Base-by-base conservation (phyloP, 2,329 filamentous ascomycete genomes). In the Aspergillus jensenii region DNA sequence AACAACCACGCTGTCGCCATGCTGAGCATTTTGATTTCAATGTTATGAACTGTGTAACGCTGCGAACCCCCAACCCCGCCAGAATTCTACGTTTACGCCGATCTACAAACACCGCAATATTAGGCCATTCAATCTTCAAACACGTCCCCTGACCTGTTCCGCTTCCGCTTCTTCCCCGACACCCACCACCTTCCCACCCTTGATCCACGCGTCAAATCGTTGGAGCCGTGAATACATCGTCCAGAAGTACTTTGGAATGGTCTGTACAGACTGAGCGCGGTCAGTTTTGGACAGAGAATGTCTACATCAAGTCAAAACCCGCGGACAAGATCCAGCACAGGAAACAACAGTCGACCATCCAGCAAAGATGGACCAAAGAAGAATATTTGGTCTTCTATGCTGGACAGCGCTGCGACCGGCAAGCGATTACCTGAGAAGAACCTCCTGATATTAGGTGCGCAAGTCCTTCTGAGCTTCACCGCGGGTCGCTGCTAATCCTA, bases 301-400 rank as follows among this genome's bases (percentile, higher is more conserved):
- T 73, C 74, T 55, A 73, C 67, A 50, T 65, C 71, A 62, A 76
- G 67, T 65, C 71, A 74, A 59, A 71, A 67, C 64, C 69, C 67
- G 58, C 71, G 69, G 53, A 65, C 68, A 50, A 72, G 70, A 61
- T 62, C 62, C 58, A 66, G 63, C 54, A 56, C 66, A 43, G 67
- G 68, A 55, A 66, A 65, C 54, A 71, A 72, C 62, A 77, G 75
- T 67, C 72, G 75, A 50, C 73, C 77, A 35, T 71, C 75, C 37
- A 82, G 80, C 75, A 88, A 90, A 67, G 88, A 88, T 74, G 78
- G 78, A 45, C 77, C 79, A 63, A 93, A 91, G 79, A 91, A 90
- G 77, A 91, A 96, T 72, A 88, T 97, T 76, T 97, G 93, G 93
- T 93, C 90, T 60, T 92, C 91, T 45, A 91, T 97, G 89, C 83